Evolutionary conservation across 2,329 filamentous ascomycete species (phyloP), one percentile per base, ranked within the genome.

Genomic region (Calonectria ilicicola): DNA sequence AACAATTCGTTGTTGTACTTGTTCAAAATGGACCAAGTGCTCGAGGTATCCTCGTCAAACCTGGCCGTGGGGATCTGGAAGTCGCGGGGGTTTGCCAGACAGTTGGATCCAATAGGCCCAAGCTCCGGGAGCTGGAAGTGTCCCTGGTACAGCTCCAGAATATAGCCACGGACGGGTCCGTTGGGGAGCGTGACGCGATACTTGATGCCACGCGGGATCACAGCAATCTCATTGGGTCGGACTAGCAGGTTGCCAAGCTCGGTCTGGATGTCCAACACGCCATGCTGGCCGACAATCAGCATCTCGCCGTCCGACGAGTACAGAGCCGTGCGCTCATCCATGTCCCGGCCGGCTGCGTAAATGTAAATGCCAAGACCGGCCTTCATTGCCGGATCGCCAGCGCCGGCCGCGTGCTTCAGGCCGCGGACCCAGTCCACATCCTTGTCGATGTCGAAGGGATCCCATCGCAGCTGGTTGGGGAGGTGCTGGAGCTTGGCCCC

Each of bases 281-380:
- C 94, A 71, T 94, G 90, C 80, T 96, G 94, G 4, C 93, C 89
- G 4, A 96, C 93, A 73, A 96, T 91, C 44, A 96, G 84, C 79
- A 95, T 90, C 81, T 96, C 94, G 9, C 94, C 94, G 79, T 96
- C 94, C 0, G 95, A 93, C 5, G 93, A 96, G 86, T 96, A 97
- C 83, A 96, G 96, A 0, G 94, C 94, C 64, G 93, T 88, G 26
- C 90, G 89, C 12, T 87, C 84, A 53, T 88, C 87, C 95, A 98
- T 98, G 80, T 92, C 91, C 79, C 90, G 91, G 12, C 93, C 94
- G 0, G 93, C 94, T 1, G 93, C 92, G 80, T 94, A 98, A 67
- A 97, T 91, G 82, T 93, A 92, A 67, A 97, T 95, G 17, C 93
- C 95, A n/a, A 97, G 80, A 0, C 95, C 95, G 6, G 90, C 87